Evolutionary conservation across 495 filamentous ascomycete genomes (phyloP).

Genomic region (Penicillium coffeae): DNA sequence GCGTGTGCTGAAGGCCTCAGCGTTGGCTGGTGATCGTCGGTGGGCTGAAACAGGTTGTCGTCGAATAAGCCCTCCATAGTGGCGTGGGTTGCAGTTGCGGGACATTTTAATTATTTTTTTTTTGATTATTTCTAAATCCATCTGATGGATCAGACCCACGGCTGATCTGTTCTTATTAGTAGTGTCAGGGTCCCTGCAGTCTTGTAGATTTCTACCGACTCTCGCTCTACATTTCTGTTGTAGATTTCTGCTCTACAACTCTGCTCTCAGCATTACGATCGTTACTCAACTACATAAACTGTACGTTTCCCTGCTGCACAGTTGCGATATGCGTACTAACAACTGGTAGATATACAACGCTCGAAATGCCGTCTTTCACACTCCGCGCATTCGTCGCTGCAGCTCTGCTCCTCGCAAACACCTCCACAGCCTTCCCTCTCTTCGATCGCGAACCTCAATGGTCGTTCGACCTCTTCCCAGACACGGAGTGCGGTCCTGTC

Average conservation of each 20-base stretch:
- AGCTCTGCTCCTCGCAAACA: slow-evolving; percentile 6
- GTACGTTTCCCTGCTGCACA: no score
- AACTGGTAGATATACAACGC: not conserved
- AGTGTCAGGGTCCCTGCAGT: not conserved
- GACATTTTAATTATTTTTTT: not conserved
- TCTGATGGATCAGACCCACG: not conserved
- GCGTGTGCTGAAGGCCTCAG: not conserved
- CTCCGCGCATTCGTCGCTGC: not conserved
- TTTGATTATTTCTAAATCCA: not conserved
- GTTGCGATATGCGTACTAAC: not conserved
- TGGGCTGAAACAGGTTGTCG: not conserved
- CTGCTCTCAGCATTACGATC: not conserved
- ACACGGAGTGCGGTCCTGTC: slow-evolving; percentile 12
- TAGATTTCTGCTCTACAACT: not conserved
- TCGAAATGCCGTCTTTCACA: slow-evolving; percentile 1
- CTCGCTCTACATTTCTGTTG: no score
- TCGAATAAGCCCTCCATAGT: not conserved
- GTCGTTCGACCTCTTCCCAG: slow-evolving; percentile 24
- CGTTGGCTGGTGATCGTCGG: not conserved
- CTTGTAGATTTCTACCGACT: no score
- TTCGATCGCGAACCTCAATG: slow-evolving; percentile 16
- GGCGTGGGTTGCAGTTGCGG: not conserved
- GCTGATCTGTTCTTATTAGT: not conserved
- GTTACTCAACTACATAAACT: not conserved
- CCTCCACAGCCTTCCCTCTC: slow-evolving; percentile 20